Percentiles rank a stretch among this genome's conserved stretches.
Evolutionary conservation across 2,329 filamentous ascomycete genomes (phyloP).

Genomic region (Xylariaceae sp.): DNA sequence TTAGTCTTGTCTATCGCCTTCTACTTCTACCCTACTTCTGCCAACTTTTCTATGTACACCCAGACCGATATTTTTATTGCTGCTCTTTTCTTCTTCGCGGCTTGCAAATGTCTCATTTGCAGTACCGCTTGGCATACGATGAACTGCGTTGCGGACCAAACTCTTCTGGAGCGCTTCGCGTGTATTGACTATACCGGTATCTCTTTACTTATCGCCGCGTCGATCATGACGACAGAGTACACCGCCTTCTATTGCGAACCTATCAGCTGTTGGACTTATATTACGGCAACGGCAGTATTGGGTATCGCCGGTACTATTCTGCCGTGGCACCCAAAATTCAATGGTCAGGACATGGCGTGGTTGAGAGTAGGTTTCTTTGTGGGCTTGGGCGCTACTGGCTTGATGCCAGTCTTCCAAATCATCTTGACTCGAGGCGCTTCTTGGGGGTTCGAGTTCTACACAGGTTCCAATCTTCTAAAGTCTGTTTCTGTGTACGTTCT

Average conservation of each 20-base stretch:
- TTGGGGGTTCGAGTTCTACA: constrained; percentile 89
- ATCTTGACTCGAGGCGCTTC: constrained; percentile 73
- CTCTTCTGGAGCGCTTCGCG: constrained; percentile 89
- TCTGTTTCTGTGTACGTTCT: constrained; percentile 82
- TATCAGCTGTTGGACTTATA: constrained; percentile 81
- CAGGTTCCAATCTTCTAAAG: constrained; percentile 73
- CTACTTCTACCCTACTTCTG: constrained; percentile 89
- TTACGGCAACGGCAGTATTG: constrained; percentile 76
- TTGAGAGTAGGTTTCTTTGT: constrained; percentile 90
- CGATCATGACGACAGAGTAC: constrained; percentile 98
- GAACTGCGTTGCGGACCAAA: constrained; percentile 91
- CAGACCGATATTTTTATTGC: constrained; percentile 90
- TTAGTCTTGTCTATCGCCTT: constrained; percentile 88
- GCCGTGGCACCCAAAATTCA: constrained; percentile 96
- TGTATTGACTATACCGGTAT: constrained; percentile 99
- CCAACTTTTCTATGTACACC: constrained; percentile 83
- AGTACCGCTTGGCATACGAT: constrained; percentile 98
- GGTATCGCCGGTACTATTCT: constrained; percentile 87
- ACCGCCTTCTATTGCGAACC: constrained; percentile 99
- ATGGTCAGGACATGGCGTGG: constrained; percentile 90
- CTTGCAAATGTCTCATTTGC: constrained; percentile 92
- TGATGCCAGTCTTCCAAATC: constrained; percentile 85
- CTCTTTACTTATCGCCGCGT: constrained; percentile 89
- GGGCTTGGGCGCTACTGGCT: constrained; percentile 82
- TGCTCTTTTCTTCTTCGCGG: constrained; percentile 93